Base-by-base conservation (phyloP, 139 green algal species). In the Chlorella sp. region DNA sequence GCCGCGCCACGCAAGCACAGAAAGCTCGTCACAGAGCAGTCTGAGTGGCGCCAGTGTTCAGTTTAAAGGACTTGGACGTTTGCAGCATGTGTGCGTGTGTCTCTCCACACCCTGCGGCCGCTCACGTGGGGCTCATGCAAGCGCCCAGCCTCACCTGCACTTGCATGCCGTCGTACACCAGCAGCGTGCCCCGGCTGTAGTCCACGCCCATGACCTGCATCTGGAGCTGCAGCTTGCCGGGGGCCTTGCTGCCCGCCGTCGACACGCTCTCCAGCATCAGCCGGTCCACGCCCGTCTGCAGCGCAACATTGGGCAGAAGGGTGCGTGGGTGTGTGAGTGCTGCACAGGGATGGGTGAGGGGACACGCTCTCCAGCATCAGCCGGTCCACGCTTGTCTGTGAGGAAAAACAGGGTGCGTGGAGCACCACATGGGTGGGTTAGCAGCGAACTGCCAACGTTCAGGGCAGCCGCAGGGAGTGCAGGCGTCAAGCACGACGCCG, bases 131-230 rank as follows among this genome's bases (percentile, higher is more conserved):
- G n/a, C n/a, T n/a, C n/a, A n/a, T n/a, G n/a, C n/a, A n/a, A n/a
- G n/a, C n/a, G n/a, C n/a, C n/a, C n/a, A n/a, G n/a, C n/a, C n/a
- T n/a, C n/a, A 81, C 66, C 36, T 81, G 62, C 30, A 79, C 83
- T 22, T 63, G 60, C 31, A 31, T 71, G 35, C 79, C 79, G 62
- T 84, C 82, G 64, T 84, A 86, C 77, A 91, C 63, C 69, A 91
- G 67, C 72, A 89, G 65, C 35, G 77, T 70, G 1, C 67, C 71
- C 22, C 73, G 69, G 59, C 75, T 85, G 14, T 86, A 73, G 66
- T 88, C 84, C 59, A 88, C 50, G 22, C 86, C 84, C 35, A 82
- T 49, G 30, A 88, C 42, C 36, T 85, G 77, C 63, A 84, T 77
- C 65, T 78, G 74, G 68, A 81, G 50, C 51, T 77, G 70, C 66